A percentile compares a stretch with the other conserved stretches of the same genome.
phyloP scores from a whole-genome alignment of 2,329 filamentous ascomycete species.

The Apiospora phragmitis region DNA sequence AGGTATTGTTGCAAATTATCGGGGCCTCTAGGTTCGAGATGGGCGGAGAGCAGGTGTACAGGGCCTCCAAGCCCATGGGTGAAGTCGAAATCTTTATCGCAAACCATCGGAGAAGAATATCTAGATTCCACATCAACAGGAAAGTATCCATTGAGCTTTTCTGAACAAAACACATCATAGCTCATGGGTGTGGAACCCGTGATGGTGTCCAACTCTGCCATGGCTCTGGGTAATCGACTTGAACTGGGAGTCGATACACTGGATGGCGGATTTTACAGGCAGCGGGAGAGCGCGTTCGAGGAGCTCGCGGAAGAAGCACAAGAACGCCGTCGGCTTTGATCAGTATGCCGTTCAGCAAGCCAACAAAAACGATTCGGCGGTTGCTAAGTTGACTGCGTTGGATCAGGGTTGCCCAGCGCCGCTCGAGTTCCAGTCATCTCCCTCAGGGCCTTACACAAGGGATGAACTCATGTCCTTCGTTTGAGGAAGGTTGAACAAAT shows the following conservation, averaged over 20 bases:
- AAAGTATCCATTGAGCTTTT: neutral
- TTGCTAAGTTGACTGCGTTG: neutral
- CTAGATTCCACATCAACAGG: neutral
- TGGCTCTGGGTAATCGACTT: neutral
- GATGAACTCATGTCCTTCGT: neutral
- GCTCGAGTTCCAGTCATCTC: neutral
- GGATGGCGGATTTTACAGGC: neutral
- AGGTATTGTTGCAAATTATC: neutral
- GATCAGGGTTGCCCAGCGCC: neutral
- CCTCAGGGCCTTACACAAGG: neutral
- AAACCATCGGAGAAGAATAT: neutral
- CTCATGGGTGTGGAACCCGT: neutral
- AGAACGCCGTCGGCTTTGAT: neutral
- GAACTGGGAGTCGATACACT: neutral
- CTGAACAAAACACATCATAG: neutral
- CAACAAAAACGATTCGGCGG: neutral
- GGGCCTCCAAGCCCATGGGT: neutral
- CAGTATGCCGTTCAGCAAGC: neutral
- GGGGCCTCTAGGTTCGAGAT: neutral
- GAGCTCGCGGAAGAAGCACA: neutral
- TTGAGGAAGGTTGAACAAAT: neutral
- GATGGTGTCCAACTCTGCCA: neutral
- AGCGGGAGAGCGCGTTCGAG: neutral
- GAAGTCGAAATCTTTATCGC: neutral
- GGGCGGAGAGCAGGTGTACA: neutral